Conservation (phyloP, 2,329 filamentous ascomycete genomes). For the Neodidymelliopsis sp. region DNA sequence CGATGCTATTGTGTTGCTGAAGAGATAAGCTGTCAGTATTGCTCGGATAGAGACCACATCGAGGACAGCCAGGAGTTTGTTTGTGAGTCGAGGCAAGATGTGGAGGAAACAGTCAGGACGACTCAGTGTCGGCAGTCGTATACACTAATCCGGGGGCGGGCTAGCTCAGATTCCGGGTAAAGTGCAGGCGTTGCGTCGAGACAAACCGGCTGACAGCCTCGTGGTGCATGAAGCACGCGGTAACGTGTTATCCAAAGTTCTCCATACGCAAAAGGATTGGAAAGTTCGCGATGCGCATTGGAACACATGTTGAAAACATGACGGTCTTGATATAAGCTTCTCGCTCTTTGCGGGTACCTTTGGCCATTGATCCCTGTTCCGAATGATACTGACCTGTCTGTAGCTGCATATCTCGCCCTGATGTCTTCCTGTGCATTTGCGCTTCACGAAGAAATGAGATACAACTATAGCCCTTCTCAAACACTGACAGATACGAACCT, state of each 20-base stretch:
- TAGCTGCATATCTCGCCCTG: too few relatives aligned
- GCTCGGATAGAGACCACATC: slow-evolving; percentile 24
- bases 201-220: too few relatives aligned
- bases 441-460: too few relatives aligned
- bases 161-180: slow-evolving; percentile 1
- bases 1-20: slow-evolving; percentile 15
- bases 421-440: too few relatives aligned
- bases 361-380: background rate
- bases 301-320: slow-evolving; percentile 26
- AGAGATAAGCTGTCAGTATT: too few relatives aligned
- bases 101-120: slow-evolving; percentile 9
- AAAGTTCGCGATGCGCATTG: slow-evolving; percentile 25
- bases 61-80: slow-evolving; percentile 27
- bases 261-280: slow-evolving; percentile 25
- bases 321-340: slow-evolving; percentile 24
- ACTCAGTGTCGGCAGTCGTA: slow-evolving; percentile 20
- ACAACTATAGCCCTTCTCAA: too few relatives aligned
- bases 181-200: slow-evolving; percentile 15
- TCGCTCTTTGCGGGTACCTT: slow-evolving; percentile 14
- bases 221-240: slow-evolving; percentile 9
- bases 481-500: too few relatives aligned
- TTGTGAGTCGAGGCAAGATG: slow-evolving; percentile 21
- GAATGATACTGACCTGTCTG: too few relatives aligned
- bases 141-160: slow-evolving; percentile 12
- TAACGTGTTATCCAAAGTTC: slow-evolving; percentile 2